Percentiles rank a stretch among this genome's conserved stretches.
Conservation (phyloP, 768 basidiomycete genomes). For the Naganishia onofrii region DNA sequence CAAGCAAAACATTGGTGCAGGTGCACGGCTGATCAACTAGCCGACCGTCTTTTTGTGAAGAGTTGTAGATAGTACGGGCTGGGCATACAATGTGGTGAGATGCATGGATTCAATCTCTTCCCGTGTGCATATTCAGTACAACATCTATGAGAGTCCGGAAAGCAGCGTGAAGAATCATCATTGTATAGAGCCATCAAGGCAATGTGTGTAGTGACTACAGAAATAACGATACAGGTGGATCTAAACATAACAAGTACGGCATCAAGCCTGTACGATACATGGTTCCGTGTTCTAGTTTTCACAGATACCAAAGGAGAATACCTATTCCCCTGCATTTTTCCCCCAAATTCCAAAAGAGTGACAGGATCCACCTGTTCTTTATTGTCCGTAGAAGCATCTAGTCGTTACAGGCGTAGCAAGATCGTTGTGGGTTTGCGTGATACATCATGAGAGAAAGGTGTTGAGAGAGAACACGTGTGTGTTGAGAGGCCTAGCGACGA, state of each 20-base stretch:
- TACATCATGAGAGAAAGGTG: slow-evolving; percentile 14
- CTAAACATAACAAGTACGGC: slow-evolving; percentile 16
- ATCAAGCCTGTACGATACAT: slow-evolving; percentile 25
- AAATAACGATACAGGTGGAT: slow-evolving; percentile 26
- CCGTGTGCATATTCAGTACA: too few relatives aligned
- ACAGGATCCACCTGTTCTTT: slow-evolving; percentile 27
- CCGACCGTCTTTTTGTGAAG: background rate
- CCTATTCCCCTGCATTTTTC: background rate
- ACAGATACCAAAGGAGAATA: background rate
- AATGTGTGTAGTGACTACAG: slow-evolving; percentile 19
- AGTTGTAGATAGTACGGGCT: slow-evolving; percentile 2
- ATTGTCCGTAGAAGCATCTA: slow-evolving; percentile 25
- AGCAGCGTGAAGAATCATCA: background rate
- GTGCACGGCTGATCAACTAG: slow-evolving; percentile 30
- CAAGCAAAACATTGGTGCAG: slow-evolving; percentile 32
- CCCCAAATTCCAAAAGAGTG: slow-evolving; percentile 19
- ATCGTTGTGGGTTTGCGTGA: slow-evolving; percentile 11
- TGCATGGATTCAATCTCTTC: background rate
- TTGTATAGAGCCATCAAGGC: slow-evolving; percentile 16
- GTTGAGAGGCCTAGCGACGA: background rate
- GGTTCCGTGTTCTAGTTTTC: background rate
- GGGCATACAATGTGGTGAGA: background rate
- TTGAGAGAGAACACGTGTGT: slow-evolving; percentile 6
- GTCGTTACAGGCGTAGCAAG: slow-evolving; percentile 27
- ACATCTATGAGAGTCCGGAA: background rate